phyloP scores from a whole-genome alignment of 2,329 filamentous ascomycete genomes.

The Leptographium wingfieldii region DNA sequence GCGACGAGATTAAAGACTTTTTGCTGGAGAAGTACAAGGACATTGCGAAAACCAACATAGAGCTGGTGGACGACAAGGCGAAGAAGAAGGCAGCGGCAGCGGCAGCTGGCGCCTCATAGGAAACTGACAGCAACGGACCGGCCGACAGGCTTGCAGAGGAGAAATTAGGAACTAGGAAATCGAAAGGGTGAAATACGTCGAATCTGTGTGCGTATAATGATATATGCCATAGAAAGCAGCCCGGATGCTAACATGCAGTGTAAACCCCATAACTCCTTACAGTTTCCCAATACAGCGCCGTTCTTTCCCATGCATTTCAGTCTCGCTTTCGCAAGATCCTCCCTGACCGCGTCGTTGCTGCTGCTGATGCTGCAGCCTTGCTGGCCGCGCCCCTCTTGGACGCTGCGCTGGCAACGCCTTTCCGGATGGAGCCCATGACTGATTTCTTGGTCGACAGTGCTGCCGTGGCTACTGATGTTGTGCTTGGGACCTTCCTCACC shows the following conservation, averaged over 20 bases:
- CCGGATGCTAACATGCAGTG: background rate
- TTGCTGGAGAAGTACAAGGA: slow-evolving; percentile 77
- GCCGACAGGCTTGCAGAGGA: background rate
- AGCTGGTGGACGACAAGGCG: slow-evolving; percentile 90
- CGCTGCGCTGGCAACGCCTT: slow-evolving; percentile 33
- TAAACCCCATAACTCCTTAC: background rate
- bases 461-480: slow-evolving; percentile 22
- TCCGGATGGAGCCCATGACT: slow-evolving; percentile 41
- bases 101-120: slow-evolving; percentile 8
- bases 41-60: slow-evolving; percentile 90
- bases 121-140: too few species aligned
- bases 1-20: slow-evolving; percentile 88
- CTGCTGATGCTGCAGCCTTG: slow-evolving; percentile 21
- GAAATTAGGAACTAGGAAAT: background rate
- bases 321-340: slow-evolving; percentile 44
- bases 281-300: background rate
- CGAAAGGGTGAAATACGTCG: background rate
- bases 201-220: background rate
- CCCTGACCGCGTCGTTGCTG: slow-evolving; percentile 30
- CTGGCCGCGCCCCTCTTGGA: slow-evolving; percentile 36
- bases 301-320: slow-evolving; percentile 14
- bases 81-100: slow-evolving; percentile 52
- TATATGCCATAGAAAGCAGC: background rate
- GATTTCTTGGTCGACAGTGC: slow-evolving; percentile 33
- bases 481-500: slow-evolving; percentile 22